Percentiles rank a stretch among this genome's conserved stretches.
These are phyloP conservation scores for Fusarium sp. DNA, from an alignment of 2,329 filamentous ascomycete species.

Conservation along the genomic window DNA sequence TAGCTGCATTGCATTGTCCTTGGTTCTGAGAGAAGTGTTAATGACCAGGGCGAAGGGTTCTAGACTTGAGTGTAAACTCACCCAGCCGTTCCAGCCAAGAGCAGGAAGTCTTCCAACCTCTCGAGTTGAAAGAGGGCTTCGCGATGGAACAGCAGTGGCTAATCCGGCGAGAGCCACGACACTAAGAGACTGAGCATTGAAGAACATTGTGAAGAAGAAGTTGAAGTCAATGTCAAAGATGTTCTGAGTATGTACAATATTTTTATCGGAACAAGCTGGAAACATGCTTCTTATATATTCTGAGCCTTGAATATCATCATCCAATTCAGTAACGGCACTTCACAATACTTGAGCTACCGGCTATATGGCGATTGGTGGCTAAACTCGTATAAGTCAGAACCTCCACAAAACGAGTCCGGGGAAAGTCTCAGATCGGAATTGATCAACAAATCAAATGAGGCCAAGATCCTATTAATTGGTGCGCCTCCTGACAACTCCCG, in stretches of 20 bases:
- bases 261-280: not conserved
- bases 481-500: constrained; percentile 6
- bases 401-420: constrained; percentile 21
- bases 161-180: constrained; percentile 26
- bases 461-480: constrained; percentile 14
- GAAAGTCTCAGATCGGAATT: constrained; percentile 17
- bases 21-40: constrained; percentile 13
- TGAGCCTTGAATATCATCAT: too few relatives aligned
- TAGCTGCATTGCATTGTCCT: constrained; percentile 28
- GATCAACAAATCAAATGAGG: constrained; percentile 18
- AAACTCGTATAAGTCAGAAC: constrained; percentile 22
- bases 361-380: constrained; percentile 20
- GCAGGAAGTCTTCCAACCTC: constrained; percentile 27
- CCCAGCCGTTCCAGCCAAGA: constrained; percentile 32
- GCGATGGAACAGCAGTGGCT: constrained; percentile 7
- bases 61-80: not conserved
- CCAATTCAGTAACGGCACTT: not conserved
- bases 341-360: constrained; percentile 4
- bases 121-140: constrained; percentile 13
- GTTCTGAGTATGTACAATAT: not conserved
- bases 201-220: constrained; percentile 22
- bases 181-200: constrained; percentile 19
- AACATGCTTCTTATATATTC: constrained; percentile 13
- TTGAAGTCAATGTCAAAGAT: not conserved
- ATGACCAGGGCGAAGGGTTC: accelerated